phyloP scores from a whole-genome alignment of 345 rosid species.

The Eucalyptus pauciflora region DNA sequence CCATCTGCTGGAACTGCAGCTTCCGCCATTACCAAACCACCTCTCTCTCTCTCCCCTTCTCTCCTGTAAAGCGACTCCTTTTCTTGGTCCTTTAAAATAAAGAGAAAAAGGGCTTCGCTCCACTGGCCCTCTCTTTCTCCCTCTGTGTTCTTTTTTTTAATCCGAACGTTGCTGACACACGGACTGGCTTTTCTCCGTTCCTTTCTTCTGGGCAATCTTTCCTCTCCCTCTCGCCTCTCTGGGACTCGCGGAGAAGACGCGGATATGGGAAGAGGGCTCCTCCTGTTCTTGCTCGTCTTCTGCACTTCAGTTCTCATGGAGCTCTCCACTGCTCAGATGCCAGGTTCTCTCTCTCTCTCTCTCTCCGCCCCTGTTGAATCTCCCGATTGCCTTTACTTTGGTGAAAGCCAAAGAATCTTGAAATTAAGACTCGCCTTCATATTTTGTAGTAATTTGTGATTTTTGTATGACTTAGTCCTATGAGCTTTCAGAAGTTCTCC shows the following conservation, averaged over 20 bases:
- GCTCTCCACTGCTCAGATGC: constrained; percentile 46
- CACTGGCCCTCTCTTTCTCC: neutral
- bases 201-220: neutral
- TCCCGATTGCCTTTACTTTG: neutral
- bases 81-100: neutral
- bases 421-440: neutral
- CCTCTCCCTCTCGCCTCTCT: neutral
- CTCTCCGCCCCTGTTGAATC: neutral
- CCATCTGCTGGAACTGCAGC: neutral
- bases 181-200: neutral
- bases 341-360: constrained; percentile 19
- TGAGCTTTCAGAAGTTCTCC: neutral
- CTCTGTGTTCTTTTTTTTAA: neutral
- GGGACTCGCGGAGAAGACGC: neutral
- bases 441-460: neutral
- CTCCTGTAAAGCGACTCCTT: neutral
- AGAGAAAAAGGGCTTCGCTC: neutral
- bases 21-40: neutral
- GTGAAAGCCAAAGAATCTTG: neutral
- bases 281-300: constrained; percentile 6
- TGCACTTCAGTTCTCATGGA: constrained; percentile 20
- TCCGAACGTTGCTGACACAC: neutral
- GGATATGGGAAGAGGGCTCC: constrained; percentile 38
- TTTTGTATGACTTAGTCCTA: neutral
- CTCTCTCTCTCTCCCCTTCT: neutral